Conservation (phyloP, 164 flowering plant species). For the Saururus chinensis region DNA sequence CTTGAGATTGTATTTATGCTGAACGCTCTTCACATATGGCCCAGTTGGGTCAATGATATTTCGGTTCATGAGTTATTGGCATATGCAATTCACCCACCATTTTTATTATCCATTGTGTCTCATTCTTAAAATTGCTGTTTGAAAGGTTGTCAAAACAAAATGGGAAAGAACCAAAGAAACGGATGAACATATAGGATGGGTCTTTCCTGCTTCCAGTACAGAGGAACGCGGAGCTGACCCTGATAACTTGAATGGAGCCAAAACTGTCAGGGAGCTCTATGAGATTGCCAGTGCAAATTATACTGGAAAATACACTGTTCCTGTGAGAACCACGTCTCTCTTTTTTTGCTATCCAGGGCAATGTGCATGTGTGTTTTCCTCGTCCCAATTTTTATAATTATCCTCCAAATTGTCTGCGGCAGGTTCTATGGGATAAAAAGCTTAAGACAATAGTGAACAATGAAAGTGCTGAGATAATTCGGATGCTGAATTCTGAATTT, state of each 20-base stretch:
- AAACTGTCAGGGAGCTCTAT: constrained; percentile 61
- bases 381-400: neutral
- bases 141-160: constrained; percentile 69
- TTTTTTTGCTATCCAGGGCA: neutral
- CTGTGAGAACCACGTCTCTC: constrained; percentile 36
- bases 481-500: constrained; percentile 86
- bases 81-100: no score
- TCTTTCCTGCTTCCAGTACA: constrained; percentile 51
- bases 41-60: no score
- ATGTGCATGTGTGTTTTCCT: neutral
- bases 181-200: constrained; percentile 97
- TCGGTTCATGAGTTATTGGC: no score
- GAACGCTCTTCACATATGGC: neutral
- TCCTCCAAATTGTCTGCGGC: constrained; percentile 5
- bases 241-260: constrained; percentile 69
- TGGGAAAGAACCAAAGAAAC: constrained; percentile 79
- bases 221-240: constrained; percentile 84
- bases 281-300: constrained; percentile 82
- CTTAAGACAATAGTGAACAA: constrained; percentile 79
- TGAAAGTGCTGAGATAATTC: constrained; percentile 86
- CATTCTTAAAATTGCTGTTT: constrained; percentile 1
- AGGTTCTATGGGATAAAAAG: constrained; percentile 97
- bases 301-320: constrained; percentile 84
- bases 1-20: no score
- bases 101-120: neutral